These are phyloP conservation scores for Petunia hybrid DNA, from an alignment of 305 asterid genomes.

Conservation along the genomic window DNA sequence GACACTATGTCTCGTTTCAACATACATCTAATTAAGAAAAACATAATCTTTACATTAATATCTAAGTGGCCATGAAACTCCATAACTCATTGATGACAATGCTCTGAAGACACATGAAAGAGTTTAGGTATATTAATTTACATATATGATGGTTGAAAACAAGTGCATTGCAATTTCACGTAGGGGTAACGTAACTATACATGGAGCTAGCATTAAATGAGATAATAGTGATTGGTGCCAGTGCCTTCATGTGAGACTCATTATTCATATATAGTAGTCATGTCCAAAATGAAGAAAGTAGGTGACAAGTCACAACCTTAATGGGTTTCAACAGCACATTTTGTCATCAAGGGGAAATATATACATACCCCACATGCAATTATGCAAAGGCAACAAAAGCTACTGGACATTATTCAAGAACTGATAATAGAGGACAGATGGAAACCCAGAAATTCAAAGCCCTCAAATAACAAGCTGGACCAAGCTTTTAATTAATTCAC, in stretches of 20 bases:
- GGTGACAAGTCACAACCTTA: background rate
- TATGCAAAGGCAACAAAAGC: background rate
- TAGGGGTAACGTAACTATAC: background rate
- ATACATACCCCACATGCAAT: conserved; percentile 1
- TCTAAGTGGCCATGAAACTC: background rate
- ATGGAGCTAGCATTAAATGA: background rate
- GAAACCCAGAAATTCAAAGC: background rate
- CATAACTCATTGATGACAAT: background rate
- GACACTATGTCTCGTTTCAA: conserved; percentile 8
- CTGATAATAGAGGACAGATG: conserved; percentile 2
- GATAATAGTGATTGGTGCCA: background rate
- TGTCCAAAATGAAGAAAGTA: background rate
- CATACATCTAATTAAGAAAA: background rate
- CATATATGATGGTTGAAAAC: background rate
- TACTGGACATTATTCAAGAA: conserved; percentile 7
- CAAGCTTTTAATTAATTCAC: background rate
- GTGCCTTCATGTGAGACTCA: background rate
- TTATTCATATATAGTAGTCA: background rate
- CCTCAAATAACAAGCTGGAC: background rate
- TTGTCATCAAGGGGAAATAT: background rate
- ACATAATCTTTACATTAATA: background rate
- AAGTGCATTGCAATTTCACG: background rate
- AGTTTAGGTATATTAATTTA: background rate
- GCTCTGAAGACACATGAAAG: background rate
- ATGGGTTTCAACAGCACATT: background rate